These are phyloP conservation scores for Exophiala sp. DNA, from an alignment of 2,329 filamentous ascomycete genomes.

Conservation along the genomic window DNA sequence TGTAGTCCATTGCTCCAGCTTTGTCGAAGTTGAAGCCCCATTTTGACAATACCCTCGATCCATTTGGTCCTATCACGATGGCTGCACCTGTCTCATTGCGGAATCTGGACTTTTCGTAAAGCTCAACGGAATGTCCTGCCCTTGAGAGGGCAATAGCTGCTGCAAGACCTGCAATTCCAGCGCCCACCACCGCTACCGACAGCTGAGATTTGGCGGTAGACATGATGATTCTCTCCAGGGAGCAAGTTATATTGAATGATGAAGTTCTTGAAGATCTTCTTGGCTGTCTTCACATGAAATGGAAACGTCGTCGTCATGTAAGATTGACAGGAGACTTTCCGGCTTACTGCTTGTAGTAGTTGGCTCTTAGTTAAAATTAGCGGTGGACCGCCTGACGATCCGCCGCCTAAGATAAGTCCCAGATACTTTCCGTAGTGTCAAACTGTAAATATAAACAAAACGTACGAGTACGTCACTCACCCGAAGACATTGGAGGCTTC, in stretches of 20 bases:
- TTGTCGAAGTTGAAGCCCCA: slow-evolving; percentile 31
- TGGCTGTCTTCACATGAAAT: too few species aligned
- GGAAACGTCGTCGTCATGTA: too few species aligned
- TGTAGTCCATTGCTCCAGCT: slow-evolving; percentile 28
- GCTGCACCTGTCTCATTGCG: slow-evolving; percentile 32
- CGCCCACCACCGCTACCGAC: slow-evolving; percentile 28
- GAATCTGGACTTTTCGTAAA: slow-evolving; percentile 33
- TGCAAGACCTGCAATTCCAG: slow-evolving; percentile 33
- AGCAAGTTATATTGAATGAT: too few species aligned
- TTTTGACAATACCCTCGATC: slow-evolving; percentile 26
- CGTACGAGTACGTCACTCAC: too few species aligned
- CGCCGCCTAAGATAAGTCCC: too few species aligned
- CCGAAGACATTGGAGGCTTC: too few species aligned
- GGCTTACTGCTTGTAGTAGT: too few species aligned
- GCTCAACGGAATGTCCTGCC: slow-evolving; percentile 30
- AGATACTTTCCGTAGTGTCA: too few species aligned
- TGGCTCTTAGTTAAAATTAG: neutral
- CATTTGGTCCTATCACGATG: slow-evolving; percentile 33
- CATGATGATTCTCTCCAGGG: neutral
- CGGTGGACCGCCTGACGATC: neutral
- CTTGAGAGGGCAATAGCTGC: slow-evolving; percentile 33
- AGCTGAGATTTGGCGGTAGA: neutral
- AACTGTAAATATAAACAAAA: too few species aligned
- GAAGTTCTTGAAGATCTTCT: too few species aligned
- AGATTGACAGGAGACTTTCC: too few species aligned